phyloP scores from a whole-genome alignment of 179 eudicot species.

The Beta corolliflora region DNA sequence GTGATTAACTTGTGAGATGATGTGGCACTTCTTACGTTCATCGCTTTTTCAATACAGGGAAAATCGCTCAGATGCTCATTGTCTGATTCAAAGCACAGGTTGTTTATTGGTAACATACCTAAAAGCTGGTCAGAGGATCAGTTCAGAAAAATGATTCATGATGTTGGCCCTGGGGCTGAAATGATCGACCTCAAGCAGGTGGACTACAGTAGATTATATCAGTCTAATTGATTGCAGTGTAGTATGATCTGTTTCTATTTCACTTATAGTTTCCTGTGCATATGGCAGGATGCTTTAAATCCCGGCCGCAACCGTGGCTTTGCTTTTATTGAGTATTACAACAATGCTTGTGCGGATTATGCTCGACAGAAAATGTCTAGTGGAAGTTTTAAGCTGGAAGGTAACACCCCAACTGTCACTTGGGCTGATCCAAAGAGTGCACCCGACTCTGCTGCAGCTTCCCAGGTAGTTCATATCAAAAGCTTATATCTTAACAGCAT shows the following conservation, averaged over 20 bases:
- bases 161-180: constrained; percentile 91
- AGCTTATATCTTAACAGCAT: not conserved
- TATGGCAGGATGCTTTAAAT: constrained; percentile 75
- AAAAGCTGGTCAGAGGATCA: constrained; percentile 89
- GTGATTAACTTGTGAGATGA: not conserved
- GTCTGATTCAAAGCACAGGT: constrained; percentile 78
- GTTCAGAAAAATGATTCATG: constrained; percentile 72
- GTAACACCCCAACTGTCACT: constrained; percentile 82
- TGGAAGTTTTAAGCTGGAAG: constrained; percentile 76
- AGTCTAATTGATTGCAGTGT: not conserved
- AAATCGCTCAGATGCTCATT: constrained; percentile 82
- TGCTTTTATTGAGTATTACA: constrained; percentile 94
- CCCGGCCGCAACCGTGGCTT: constrained; percentile 95
- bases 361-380: constrained; percentile 78
- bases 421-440: constrained; percentile 99
- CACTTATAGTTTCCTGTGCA: constrained; percentile 18
- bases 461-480: constrained; percentile 58
- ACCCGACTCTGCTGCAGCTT: constrained; percentile 82
- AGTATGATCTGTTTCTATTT: not conserved
- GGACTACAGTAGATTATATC: not conserved
- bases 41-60: constrained; percentile 55
- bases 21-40: constrained; percentile 5
- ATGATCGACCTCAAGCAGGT: constrained; percentile 91
- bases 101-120: constrained; percentile 93
- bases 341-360: constrained; percentile 96